Percentiles rank a stretch among this genome's conserved stretches.
Conservation (phyloP, 306 rosid genomes). For the Citrullus amarus region DNA sequence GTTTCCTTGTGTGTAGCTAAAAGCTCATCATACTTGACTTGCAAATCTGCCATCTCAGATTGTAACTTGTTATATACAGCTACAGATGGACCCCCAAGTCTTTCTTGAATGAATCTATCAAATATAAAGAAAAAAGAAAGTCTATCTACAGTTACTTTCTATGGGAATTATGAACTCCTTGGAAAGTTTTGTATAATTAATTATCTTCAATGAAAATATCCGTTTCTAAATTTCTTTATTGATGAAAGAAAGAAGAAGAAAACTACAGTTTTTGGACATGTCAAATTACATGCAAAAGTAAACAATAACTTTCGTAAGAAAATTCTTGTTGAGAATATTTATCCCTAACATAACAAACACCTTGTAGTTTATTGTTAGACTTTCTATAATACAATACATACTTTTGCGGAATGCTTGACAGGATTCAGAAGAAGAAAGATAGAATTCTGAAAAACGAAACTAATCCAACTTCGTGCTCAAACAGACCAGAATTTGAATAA, state of each 20-base stretch:
- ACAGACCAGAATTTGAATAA: not conserved
- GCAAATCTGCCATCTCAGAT: slow-evolving; percentile 68
- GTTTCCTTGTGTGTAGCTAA: slow-evolving; percentile 46
- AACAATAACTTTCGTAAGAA: not conserved
- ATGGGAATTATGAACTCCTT: not conserved
- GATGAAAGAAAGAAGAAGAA: not conserved
- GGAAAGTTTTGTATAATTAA: not conserved
- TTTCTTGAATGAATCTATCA: slow-evolving; percentile 76
- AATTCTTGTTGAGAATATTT: not conserved
- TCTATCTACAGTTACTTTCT: not conserved
- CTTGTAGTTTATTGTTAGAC: not conserved
- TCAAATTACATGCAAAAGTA: not conserved
- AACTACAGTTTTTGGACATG: not conserved
- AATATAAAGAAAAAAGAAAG: slow-evolving; percentile 3
- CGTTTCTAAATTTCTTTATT: not conserved
- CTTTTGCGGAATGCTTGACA: not conserved
- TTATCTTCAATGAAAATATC: not conserved
- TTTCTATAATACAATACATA: not conserved
- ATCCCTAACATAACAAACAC: not conserved
- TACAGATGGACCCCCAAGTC: slow-evolving; percentile 61
- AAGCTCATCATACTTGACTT: slow-evolving; percentile 49
- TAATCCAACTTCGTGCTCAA: not conserved
- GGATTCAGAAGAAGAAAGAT: not conserved
- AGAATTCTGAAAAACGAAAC: not conserved
- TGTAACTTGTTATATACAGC: slow-evolving; percentile 61